Percentiles rank a stretch among this genome's conserved stretches.
Conservation (phyloP, 1,284 basidiomycete species). For the Fomitopsis betulina region DNA sequence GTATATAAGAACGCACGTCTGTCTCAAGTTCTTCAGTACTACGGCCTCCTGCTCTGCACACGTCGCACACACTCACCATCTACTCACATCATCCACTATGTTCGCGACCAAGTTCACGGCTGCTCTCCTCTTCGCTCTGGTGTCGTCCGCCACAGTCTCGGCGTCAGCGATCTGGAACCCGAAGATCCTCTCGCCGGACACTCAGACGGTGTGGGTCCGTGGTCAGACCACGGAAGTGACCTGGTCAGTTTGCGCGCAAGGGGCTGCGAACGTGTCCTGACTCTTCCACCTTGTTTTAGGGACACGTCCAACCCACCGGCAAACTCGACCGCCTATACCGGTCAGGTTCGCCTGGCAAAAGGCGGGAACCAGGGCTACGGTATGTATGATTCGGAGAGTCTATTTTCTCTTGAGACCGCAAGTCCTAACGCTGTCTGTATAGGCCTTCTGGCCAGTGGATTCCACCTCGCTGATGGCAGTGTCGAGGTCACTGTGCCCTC, state of each 20-base stretch:
- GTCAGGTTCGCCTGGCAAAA: slow-evolving; percentile 37
- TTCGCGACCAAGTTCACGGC: slow-evolving; percentile 23
- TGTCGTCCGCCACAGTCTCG: slow-evolving; percentile 21
- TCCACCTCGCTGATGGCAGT: slow-evolving; percentile 35
- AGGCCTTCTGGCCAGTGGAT: slow-evolving; percentile 32
- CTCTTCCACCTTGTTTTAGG: slow-evolving; percentile 23
- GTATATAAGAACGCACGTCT: not conserved
- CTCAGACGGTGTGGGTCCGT: slow-evolving; percentile 35
- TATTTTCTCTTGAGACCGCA: not conserved
- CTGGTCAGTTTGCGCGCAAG: slow-evolving; percentile 32
- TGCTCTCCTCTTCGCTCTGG: slow-evolving; percentile 19
- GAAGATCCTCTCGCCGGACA: slow-evolving; percentile 32
- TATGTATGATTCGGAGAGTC: slow-evolving; percentile 13
- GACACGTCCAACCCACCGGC: slow-evolving; percentile 34
- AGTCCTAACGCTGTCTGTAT: slow-evolving; percentile 7
- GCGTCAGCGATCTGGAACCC: slow-evolving; percentile 38
- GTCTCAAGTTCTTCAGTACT: not conserved
- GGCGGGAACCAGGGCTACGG: slow-evolving; percentile 26
- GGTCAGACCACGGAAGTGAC: slow-evolving; percentile 39
- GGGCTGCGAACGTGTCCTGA: not conserved
- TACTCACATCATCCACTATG: slow-evolving; percentile 6
- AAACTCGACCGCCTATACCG: slow-evolving; percentile 42
- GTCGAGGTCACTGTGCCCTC: slow-evolving; percentile 28
- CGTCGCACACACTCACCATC: not conserved
- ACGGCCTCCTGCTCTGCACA: not conserved